Conservation (phyloP, 768 basidiomycete species). For the Mrakia hoshinonis region DNA sequence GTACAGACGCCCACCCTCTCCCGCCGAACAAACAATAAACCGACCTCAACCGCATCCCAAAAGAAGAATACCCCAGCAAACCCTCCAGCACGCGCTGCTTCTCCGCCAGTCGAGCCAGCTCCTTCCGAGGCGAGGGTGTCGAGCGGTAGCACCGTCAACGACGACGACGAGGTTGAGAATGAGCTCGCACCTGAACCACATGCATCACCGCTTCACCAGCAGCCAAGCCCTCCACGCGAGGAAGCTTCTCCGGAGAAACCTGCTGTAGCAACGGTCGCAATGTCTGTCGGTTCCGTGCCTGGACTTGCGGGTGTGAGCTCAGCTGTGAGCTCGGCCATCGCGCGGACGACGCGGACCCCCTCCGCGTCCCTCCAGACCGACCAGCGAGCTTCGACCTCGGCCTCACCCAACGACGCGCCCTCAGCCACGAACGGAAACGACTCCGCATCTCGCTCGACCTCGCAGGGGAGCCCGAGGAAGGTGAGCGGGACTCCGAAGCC, state of each 20-base stretch:
- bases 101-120: neutral
- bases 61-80: neutral
- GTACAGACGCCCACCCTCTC: neutral
- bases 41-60: neutral
- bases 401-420: neutral
- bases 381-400: neutral
- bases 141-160: neutral
- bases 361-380: neutral
- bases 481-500: neutral
- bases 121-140: neutral
- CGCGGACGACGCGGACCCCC: neutral
- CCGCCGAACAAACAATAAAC: neutral
- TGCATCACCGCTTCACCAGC: too few species aligned
- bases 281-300: too few species aligned
- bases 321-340: too few species aligned
- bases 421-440: neutral
- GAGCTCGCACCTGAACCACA: neutral
- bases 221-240: too few species aligned
- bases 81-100: neutral
- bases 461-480: neutral
- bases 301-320: too few species aligned
- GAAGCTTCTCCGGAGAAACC: too few species aligned
- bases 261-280: too few species aligned
- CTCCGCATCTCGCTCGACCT: neutral
- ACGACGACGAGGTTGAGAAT: neutral